Conservation (phyloP, 2,329 filamentous ascomycete genomes). For the Ceratocystis colombiana region DNA sequence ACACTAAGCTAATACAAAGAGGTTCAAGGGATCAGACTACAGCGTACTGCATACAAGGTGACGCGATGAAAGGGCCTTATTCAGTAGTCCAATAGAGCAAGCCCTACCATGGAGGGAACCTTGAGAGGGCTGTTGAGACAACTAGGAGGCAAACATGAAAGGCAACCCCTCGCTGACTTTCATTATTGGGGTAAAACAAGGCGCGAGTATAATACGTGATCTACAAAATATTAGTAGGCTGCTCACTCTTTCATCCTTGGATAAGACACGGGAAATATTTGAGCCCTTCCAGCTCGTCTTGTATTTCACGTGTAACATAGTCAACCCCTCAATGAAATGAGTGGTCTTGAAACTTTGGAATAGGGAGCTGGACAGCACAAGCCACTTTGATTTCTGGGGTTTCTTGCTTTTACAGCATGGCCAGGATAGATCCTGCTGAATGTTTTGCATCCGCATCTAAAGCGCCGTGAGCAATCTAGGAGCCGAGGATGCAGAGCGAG, state of each 20-base stretch:
- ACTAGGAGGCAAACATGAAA: not conserved
- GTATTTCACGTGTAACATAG: slow-evolving; percentile 6
- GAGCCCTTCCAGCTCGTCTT: slow-evolving; percentile 3
- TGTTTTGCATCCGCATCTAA: no score
- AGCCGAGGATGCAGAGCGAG: not conserved
- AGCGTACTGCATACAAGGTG: no score
- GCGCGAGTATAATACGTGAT: not conserved
- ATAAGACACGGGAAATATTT: not conserved
- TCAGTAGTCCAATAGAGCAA: no score
- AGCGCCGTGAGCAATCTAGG: not conserved
- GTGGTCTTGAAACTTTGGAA: not conserved
- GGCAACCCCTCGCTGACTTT: not conserved
- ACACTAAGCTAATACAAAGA: no score
- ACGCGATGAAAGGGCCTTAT: no score
- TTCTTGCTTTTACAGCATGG: not conserved
- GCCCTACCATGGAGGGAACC: not conserved
- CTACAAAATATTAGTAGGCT: not conserved
- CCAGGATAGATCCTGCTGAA: not conserved
- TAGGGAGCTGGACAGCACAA: not conserved
- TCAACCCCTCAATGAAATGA: not conserved
- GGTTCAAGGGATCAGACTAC: no score
- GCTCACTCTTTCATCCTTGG: no score
- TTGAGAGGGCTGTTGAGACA: not conserved
- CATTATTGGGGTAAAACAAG: not conserved
- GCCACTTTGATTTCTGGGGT: not conserved